Percentiles rank a stretch among this genome's conserved stretches.
Evolutionary conservation across 306 rosid genomes (phyloP).

Genomic region (Carpinus fangiana): DNA sequence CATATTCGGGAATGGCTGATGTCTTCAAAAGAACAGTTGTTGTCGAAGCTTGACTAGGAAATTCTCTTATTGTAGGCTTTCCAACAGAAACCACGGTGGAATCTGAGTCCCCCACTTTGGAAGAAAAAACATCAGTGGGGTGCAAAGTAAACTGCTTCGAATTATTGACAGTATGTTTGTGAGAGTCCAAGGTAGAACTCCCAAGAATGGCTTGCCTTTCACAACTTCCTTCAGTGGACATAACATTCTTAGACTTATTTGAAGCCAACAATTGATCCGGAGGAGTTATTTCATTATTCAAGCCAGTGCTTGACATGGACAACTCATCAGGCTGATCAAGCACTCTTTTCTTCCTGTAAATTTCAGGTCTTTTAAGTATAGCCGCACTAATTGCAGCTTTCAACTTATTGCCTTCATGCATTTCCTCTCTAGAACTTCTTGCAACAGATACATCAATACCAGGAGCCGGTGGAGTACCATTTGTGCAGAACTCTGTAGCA

Average conservation of each 20-base stretch:
- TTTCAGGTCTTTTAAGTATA: slow-evolving; percentile 73
- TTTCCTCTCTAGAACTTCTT: slow-evolving; percentile 57
- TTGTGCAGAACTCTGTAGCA: slow-evolving; percentile 54
- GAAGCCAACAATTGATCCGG: slow-evolving; percentile 45
- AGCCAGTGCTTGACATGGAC: slow-evolving; percentile 41
- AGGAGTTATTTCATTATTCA: slow-evolving; percentile 45
- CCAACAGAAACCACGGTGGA: slow-evolving; percentile 34
- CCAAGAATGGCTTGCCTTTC: slow-evolving; percentile 37
- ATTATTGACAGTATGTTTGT: slow-evolving; percentile 34
- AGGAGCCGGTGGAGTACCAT: slow-evolving; percentile 39
- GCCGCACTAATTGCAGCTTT: slow-evolving; percentile 85
- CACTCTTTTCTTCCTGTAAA: slow-evolving; percentile 62
- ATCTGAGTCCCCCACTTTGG: slow-evolving; percentile 38
- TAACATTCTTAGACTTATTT: slow-evolving; percentile 42
- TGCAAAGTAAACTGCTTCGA: slow-evolving; percentile 35
- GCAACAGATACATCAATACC: slow-evolving; percentile 44
- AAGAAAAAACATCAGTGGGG: slow-evolving; percentile 34
- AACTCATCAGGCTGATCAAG: slow-evolving; percentile 51
- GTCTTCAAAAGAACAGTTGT: slow-evolving; percentile 40
- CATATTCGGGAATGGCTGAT: slow-evolving; percentile 72
- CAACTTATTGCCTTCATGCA: slow-evolving; percentile 53
- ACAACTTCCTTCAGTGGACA: slow-evolving; percentile 43
- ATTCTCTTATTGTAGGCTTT: slow-evolving; percentile 46
- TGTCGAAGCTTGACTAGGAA: slow-evolving; percentile 34
- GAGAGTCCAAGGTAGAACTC: slow-evolving; percentile 36